Conservation (phyloP, 2,329 filamentous ascomycete species). For the Stagonosporopsis tanaceti region DNA sequence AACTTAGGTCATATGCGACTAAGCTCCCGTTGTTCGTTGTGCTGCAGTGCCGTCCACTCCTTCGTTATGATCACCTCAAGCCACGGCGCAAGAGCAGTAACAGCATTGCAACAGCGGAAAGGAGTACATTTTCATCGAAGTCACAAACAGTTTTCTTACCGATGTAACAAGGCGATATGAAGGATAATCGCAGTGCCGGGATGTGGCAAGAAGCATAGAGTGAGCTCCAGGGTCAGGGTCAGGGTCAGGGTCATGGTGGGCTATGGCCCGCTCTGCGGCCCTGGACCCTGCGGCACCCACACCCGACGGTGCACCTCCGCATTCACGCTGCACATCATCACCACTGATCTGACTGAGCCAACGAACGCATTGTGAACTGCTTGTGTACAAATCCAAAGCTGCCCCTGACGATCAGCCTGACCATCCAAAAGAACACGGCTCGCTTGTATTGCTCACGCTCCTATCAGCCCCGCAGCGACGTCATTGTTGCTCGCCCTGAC, state of each 20-base stretch:
- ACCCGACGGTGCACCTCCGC: constrained; percentile 9
- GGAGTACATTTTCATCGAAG: neutral
- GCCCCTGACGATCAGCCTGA: constrained; percentile 15
- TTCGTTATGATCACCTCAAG: no score
- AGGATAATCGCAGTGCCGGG: neutral
- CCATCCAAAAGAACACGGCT: constrained; percentile 6
- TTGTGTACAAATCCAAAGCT: neutral
- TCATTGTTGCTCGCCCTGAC: constrained; percentile 12
- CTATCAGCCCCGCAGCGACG: constrained; percentile 17
- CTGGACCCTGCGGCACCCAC: constrained; percentile 12
- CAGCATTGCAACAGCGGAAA: no score
- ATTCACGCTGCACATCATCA: constrained; percentile 1
- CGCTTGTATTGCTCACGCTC: constrained; percentile 10
- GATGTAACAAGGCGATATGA: neutral
- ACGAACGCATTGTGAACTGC: neutral
- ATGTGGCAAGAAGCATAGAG: neutral
- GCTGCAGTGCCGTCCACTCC: no score
- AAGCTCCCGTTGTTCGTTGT: no score
- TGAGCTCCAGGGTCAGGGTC: neutral
- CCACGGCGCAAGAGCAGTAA: no score
- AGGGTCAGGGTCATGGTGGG: neutral
- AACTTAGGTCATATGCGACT: no score
- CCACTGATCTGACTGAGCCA: neutral
- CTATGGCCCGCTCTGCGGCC: neutral
- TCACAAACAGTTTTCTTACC: no score